Percentiles rank a stretch among this genome's conserved stretches.
Conservation (phyloP, 148 eudicot genomes). For the Cornus suecica region DNA sequence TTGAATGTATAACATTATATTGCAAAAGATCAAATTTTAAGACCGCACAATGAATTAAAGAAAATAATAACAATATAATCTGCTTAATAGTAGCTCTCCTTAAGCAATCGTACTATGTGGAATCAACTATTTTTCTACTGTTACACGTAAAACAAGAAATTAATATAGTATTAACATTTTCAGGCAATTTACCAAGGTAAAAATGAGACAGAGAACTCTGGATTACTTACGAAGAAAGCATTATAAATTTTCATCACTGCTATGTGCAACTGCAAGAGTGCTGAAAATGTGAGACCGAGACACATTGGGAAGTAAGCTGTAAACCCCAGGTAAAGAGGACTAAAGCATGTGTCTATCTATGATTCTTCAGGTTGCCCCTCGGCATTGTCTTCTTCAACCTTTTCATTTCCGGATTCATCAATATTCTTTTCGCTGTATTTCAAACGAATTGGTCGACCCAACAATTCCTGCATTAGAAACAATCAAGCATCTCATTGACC, state of each 20-base stretch:
- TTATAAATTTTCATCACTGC: background rate
- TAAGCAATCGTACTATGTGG: background rate
- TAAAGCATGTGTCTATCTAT: constrained; percentile 23
- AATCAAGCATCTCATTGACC: background rate
- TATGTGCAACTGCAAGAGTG: background rate
- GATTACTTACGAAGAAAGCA: background rate
- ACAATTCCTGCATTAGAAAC: constrained; percentile 49
- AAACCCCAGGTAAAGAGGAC: background rate
- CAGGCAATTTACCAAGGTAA: background rate
- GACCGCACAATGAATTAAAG: background rate
- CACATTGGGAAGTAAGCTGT: background rate
- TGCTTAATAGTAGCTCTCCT: background rate
- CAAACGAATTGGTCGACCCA: constrained; percentile 66
- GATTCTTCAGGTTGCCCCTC: constrained; percentile 37
- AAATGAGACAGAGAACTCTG: background rate
- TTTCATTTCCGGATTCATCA: constrained; percentile 34
- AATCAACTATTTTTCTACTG: background rate
- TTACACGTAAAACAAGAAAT: background rate
- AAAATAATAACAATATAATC: background rate
- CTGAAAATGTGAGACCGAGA: background rate
- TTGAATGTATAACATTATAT: too few species aligned
- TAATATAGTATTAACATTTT: background rate
- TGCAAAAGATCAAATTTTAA: too few species aligned
- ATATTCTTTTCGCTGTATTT: constrained; percentile 54
- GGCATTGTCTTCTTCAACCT: constrained; percentile 25